Base-by-base conservation (phyloP, 1,284 basidiomycete genomes). In the Pseudozyma flocculosa region DNA sequence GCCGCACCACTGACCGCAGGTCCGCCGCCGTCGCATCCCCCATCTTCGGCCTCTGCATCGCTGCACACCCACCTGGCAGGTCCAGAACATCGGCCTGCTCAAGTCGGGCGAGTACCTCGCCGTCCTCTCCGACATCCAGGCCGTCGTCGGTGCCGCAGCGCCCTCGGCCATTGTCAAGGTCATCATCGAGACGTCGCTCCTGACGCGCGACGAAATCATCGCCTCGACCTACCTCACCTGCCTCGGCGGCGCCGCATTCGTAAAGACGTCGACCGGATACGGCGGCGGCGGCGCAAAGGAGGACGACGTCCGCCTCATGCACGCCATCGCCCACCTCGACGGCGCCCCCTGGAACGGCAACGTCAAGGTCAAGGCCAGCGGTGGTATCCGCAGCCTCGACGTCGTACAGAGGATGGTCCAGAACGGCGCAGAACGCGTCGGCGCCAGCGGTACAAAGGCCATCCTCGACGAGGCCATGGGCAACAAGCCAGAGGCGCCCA, bases 211-310 rank as follows among this genome's bases (percentile, higher is more conserved):
- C 10, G 61, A 73, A 44, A 69, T 73, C 38, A 61, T 59, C 15
- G 54, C 61, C 2, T 54, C 70, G 7, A 43, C 52, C 22, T 63
- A 62, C 30, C n/a, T 65, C n/a, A 61, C 69, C 15, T 70, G 68
- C 19, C 47, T 67, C 17, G 72, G 71, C 0, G 72, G 72, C 10
- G 61, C 53, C 8, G 64, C 57, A 21, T 75, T 73, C 45, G 53
- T 75, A 49, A 75, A 75, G 61, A 75, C 72, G 3, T 67, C 62
- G 40, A 75, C 72, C 11, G 71, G 72, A 2, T 75, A 71, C 48
- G 72, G 63, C 17, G 48, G 67, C 0, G 49, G 57, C n/a, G 72
- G 72, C 17, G 71, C 72, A 11, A 65, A 52, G 17, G 52, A 59
- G 44, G 53, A 69, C 23, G 68, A 68, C 29, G 52, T 75, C 3